Evolutionary conservation across 495 filamentous ascomycete species (phyloP), one percentile per base, ranked within the genome.

Genomic region (Aspergillus nanangensis): DNA sequence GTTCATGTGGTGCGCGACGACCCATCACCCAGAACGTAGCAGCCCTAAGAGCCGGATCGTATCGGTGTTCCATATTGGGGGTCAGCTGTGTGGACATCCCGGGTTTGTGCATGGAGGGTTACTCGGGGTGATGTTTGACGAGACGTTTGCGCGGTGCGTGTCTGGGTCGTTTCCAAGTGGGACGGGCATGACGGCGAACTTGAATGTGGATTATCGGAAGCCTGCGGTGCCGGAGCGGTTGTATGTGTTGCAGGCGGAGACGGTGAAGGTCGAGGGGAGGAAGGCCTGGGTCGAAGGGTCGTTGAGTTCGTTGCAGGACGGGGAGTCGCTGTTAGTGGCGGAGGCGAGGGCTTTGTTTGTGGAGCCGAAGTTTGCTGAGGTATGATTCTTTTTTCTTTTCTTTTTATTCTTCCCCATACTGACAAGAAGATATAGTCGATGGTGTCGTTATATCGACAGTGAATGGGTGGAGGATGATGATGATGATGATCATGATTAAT

Each of bases 281-380:
- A 71, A 69, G 61, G 68, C 66, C 25, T 70, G 64, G 66, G 67
- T 71, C 25, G 52, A 68, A 50, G 67, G 67, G 13, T 38, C 34
- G 23, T 57, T 69, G 64, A 61, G 38, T 19, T 60, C 49, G 54
- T 46, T 65, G 52, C 53, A 53, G 36, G 72, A 71, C 43, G 72
- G 82, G 47, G 75, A 71, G 24, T 71, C 78, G 5, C 57, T 78
- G 18, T 75, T 89, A 50, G 71, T 92, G 41, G 83, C 79, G 22
- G 85, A 90, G 64, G 88, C 82, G 22, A 84, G 80, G 58, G 92
- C 86, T 9, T 72, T 97, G 52, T 96, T 94, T 65, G 74, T 97
- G 43, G 89, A 94, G 63, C 92, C 92, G 3, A 90, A 79, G 63
- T 78, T 87, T 61, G 89, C 87, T 14, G 77, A 82, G 68, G 81